Evolutionary conservation across 257 asterid genomes (phyloP).

Genomic region (Oldenlandia corymbosa): DNA sequence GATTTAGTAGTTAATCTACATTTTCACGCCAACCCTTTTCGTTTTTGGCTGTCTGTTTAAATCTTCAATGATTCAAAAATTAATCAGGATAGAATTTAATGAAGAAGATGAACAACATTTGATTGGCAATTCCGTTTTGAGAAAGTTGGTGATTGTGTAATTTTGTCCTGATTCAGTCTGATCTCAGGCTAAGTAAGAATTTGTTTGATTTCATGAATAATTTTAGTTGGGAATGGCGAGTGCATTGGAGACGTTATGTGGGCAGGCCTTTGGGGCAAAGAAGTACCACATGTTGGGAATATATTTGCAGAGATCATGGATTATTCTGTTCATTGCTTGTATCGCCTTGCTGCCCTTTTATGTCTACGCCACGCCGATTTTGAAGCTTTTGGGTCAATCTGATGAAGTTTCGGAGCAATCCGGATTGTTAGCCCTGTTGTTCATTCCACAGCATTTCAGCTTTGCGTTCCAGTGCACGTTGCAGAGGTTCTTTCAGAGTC

Average conservation of each 20-base stretch:
- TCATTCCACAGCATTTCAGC: slow-evolving; percentile 29
- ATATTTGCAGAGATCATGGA: slow-evolving; percentile 35
- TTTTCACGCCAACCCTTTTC: no score
- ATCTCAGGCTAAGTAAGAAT: background rate
- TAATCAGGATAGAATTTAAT: no score
- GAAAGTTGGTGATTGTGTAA: no score
- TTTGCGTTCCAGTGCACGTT: slow-evolving; percentile 28
- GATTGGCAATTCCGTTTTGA: no score
- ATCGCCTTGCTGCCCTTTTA: slow-evolving; percentile 25
- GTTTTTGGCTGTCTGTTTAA: no score
- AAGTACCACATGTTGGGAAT: slow-evolving; percentile 27
- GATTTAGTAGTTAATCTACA: no score
- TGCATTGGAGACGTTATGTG: slow-evolving; percentile 39
- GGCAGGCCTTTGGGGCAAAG: slow-evolving; percentile 39
- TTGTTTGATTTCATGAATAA: background rate
- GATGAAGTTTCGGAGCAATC: slow-evolving; percentile 31
- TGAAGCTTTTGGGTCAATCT: slow-evolving; percentile 29
- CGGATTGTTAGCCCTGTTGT: slow-evolving; percentile 24
- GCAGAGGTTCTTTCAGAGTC: slow-evolving; percentile 45
- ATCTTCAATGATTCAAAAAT: no score
- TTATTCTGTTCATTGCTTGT: slow-evolving; percentile 20
- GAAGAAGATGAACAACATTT: no score
- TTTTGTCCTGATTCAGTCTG: background rate
- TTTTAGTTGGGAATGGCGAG: slow-evolving; percentile 44
- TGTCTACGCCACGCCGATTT: slow-evolving; percentile 27